Percentiles rank a stretch among this genome's conserved stretches.
These are phyloP conservation scores for Chloris gayana DNA, from an alignment of 176 grass and related monocot species.

Conservation along the genomic window DNA sequence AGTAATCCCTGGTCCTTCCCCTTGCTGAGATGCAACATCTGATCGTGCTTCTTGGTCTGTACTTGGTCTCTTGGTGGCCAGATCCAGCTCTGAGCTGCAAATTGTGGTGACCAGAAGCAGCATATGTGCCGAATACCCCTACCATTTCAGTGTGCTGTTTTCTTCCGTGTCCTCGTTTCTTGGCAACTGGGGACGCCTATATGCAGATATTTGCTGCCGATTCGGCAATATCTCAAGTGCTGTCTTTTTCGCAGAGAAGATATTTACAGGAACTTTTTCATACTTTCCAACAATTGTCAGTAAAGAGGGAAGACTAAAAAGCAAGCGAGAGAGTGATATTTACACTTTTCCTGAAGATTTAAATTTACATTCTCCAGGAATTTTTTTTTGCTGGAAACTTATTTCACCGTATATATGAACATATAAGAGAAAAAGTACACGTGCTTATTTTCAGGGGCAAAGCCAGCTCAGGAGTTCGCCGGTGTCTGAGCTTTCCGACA, in stretches of 20 bases:
- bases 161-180: slow-evolving; percentile 17
- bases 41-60: slow-evolving; percentile 34
- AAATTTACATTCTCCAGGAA: slow-evolving; percentile 12
- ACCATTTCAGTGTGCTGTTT: slow-evolving; percentile 40
- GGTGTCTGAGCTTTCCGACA: too few relatives aligned
- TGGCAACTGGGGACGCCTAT: slow-evolving; percentile 19
- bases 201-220: slow-evolving; percentile 46
- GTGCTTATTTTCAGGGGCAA: neutral
- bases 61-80: slow-evolving; percentile 16
- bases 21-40: slow-evolving; percentile 54
- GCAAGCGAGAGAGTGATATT: slow-evolving; percentile 12
- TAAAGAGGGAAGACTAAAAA: slow-evolving; percentile 26
- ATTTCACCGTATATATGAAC: slow-evolving; percentile 16
- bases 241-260: slow-evolving; percentile 42
- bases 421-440: neutral
- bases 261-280: slow-evolving; percentile 35
- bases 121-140: slow-evolving; percentile 34
- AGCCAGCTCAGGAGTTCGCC: too few relatives aligned
- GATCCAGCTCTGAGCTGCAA: slow-evolving; percentile 26
- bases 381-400: slow-evolving; percentile 5
- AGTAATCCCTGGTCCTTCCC: slow-evolving; percentile 41
- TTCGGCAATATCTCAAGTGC: slow-evolving; percentile 46
- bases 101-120: slow-evolving; percentile 23
- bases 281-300: neutral
- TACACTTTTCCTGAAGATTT: neutral